Conservation (phyloP, 257 asterid genomes). For the Solanum tarapatanum region DNA sequence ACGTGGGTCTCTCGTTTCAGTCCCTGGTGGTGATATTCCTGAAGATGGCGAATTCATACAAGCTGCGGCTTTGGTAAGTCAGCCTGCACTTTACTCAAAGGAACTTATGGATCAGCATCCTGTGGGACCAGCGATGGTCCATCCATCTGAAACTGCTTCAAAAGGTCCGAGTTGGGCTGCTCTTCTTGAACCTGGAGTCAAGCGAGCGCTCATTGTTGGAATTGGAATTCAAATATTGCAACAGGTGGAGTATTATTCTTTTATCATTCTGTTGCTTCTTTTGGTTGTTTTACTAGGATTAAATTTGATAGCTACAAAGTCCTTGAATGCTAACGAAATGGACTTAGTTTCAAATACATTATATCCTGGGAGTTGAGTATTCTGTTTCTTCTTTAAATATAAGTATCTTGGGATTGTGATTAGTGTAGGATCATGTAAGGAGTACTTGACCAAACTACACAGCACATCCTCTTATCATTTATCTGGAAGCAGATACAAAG, state of each 20-base stretch:
- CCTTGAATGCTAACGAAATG: not conserved
- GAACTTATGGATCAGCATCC: constrained; percentile 39
- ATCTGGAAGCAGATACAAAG: not conserved
- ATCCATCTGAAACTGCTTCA: constrained; percentile 40
- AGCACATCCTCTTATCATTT: not conserved
- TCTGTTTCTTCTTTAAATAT: not conserved
- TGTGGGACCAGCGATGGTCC: constrained; percentile 59
- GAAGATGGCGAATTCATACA: constrained; percentile 46
- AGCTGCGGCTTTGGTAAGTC: constrained; percentile 75
- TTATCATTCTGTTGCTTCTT: not conserved
- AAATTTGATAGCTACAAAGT: not conserved
- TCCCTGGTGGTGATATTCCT: constrained; percentile 34
- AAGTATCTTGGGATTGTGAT: not conserved
- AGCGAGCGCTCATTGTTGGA: constrained; percentile 63
- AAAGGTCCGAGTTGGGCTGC: constrained; percentile 38
- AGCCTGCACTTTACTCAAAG: constrained; percentile 55
- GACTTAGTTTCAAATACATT: not conserved
- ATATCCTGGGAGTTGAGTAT: not conserved
- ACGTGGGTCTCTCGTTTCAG: constrained; percentile 60
- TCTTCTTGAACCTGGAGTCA: constrained; percentile 77
- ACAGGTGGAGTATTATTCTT: constrained; percentile 33
- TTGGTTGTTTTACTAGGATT: not conserved
- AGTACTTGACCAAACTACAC: not conserved
- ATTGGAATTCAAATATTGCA: constrained; percentile 66
- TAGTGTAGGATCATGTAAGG: not conserved